A percentile compares a stretch with the other conserved stretches of the same genome.
phyloP scores from a whole-genome alignment of 78 protist species.

The Emiliania huxleyi region DNA sequence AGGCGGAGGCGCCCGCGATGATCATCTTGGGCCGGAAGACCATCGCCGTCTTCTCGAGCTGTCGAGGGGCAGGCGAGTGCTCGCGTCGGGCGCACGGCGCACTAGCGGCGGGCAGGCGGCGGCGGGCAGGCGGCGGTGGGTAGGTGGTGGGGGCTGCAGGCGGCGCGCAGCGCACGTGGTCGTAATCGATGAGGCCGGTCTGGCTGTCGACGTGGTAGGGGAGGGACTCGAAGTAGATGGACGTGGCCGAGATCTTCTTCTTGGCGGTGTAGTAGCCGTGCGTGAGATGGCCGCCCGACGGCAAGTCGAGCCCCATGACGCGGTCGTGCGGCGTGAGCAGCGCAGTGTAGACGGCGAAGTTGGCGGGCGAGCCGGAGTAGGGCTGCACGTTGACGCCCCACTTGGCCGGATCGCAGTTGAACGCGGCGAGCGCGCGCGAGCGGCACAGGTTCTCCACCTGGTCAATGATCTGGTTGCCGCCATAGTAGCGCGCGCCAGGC shows the following conservation, averaged over 20 bases:
- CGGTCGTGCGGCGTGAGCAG: slow-evolving; percentile 79
- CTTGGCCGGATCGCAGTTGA: slow-evolving; percentile 53
- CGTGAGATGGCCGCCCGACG: slow-evolving; percentile 64
- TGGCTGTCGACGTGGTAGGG: slow-evolving; percentile 70
- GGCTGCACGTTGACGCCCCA: slow-evolving; percentile 94
- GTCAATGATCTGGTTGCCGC: slow-evolving; percentile 74
- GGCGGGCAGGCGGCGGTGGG: too few relatives aligned
- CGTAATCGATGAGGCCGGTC: slow-evolving; percentile 83
- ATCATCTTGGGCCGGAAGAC: slow-evolving; percentile 80
- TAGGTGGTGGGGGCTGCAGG: too few relatives aligned
- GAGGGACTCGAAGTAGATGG: slow-evolving; percentile 78
- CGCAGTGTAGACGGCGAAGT: slow-evolving; percentile 77
- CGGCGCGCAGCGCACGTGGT: slow-evolving; percentile 37
- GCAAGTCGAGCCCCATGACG: slow-evolving; percentile 65
- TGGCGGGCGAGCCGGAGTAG: slow-evolving; percentile 60
- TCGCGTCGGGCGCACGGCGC: too few relatives aligned
- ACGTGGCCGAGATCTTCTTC: slow-evolving; percentile 71
- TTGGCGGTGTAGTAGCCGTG: slow-evolving; percentile 71
- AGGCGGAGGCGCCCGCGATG: slow-evolving; percentile 83
- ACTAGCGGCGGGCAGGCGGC: too few relatives aligned
- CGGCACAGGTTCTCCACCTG: slow-evolving; percentile 59
- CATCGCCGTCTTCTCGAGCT: slow-evolving; percentile 48
- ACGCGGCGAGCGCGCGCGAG: slow-evolving; percentile 69
- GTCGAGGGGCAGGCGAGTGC: too few relatives aligned
- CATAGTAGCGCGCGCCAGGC: slow-evolving; percentile 73